phyloP scores from a whole-genome alignment of 1,139 yeast genomes.

The Sugiyamaella japonica region DNA sequence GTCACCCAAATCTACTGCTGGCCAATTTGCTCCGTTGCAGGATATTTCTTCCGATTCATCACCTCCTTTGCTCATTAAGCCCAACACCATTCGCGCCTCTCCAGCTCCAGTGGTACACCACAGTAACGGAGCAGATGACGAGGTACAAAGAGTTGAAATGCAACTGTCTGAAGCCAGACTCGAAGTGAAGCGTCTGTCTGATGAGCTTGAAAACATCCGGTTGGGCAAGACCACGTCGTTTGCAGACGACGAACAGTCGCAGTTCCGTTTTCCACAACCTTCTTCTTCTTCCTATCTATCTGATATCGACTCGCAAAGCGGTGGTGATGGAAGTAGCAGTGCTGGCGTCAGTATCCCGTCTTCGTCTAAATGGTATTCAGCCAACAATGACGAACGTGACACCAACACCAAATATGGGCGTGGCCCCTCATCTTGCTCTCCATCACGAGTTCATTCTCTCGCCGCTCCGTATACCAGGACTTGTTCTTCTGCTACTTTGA shows the following conservation, averaged over 20 bases:
- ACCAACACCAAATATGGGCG: background rate
- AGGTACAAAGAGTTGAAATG: constrained; percentile 2
- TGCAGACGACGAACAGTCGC: background rate
- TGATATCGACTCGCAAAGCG: background rate
- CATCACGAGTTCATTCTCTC: background rate
- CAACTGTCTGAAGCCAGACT: constrained; percentile 6
- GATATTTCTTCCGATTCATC: background rate
- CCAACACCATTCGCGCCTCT: background rate
- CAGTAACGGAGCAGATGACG: background rate
- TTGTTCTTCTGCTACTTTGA: background rate
- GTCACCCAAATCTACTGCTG: background rate
- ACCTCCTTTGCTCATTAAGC: background rate
- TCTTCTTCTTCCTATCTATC: background rate
- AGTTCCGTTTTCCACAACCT: background rate
- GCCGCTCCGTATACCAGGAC: constrained; percentile 14
- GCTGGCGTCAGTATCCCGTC: background rate
- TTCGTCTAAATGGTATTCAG: background rate
- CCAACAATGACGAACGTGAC: background rate
- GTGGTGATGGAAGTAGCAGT: background rate
- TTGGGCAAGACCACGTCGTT: background rate
- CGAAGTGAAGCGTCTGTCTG: constrained; percentile 6
- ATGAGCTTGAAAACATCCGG: background rate
- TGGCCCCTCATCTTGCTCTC: background rate
- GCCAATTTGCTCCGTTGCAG: background rate
- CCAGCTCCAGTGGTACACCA: background rate